Evolutionary conservation across 2,329 filamentous ascomycete species (phyloP).

Genomic region (Trichoderma sp.): DNA sequence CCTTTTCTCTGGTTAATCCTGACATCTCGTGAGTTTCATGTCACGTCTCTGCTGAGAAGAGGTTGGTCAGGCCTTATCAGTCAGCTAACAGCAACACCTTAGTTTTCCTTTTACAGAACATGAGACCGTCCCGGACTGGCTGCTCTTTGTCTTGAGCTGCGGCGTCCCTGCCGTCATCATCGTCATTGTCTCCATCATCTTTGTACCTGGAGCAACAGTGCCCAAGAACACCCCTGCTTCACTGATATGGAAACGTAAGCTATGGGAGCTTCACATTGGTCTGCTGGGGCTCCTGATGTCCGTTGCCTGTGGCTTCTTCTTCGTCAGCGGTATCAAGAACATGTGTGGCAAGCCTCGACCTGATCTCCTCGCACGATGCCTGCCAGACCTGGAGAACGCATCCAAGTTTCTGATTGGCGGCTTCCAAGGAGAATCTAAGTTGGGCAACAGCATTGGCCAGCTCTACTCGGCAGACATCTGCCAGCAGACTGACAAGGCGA

Average conservation of each 20-base stretch:
- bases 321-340: constrained; percentile 85
- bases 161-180: constrained; percentile 67
- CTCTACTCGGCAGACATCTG: constrained; percentile 79
- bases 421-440: constrained; percentile 44
- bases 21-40: constrained; percentile 62
- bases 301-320: constrained; percentile 69
- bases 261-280: constrained; percentile 88
- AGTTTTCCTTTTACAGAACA: constrained; percentile 68
- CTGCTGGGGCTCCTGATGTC: constrained; percentile 79
- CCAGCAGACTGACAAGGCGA: constrained; percentile 56
- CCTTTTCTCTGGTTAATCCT: constrained; percentile 69
- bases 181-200: constrained; percentile 62
- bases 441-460: constrained; percentile 50
- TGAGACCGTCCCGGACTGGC: constrained; percentile 68
- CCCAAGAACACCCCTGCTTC: constrained; percentile 59
- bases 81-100: not conserved
- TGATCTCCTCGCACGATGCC: constrained; percentile 76
- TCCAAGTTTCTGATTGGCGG: constrained; percentile 62
- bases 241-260: constrained; percentile 73
- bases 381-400: constrained; percentile 69
- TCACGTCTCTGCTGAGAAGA: not conserved
- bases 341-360: constrained; percentile 69
- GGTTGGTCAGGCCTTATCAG: not conserved
- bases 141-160: constrained; percentile 63
- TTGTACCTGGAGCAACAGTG: constrained; percentile 71